Evolutionary conservation across 306 rosid genomes (phyloP).

Genomic region (Acacia confusa): DNA sequence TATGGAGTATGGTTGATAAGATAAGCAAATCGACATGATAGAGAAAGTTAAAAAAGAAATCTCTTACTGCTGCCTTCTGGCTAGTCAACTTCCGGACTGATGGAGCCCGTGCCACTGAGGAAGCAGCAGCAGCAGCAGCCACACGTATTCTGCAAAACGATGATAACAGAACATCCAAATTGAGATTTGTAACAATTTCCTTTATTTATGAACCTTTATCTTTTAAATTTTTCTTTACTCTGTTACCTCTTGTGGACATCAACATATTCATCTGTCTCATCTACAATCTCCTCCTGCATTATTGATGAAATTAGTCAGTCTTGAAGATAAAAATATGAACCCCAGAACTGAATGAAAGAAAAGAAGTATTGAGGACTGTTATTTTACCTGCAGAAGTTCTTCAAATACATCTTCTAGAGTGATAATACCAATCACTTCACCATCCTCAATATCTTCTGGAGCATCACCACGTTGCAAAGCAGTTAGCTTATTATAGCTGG

Average conservation of each 20-base stretch:
- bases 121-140: slow-evolving; percentile 99
- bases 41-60: background rate
- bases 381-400: slow-evolving; percentile 89
- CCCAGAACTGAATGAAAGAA: background rate
- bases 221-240: slow-evolving; percentile 11
- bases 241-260: slow-evolving; percentile 93
- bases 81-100: slow-evolving; percentile 67
- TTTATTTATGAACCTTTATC: slow-evolving; percentile 4
- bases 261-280: slow-evolving; percentile 94
- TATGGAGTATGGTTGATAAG: background rate
- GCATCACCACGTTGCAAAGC: slow-evolving; percentile 43
- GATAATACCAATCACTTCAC: slow-evolving; percentile 93
- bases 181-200: slow-evolving; percentile 14
- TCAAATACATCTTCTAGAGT: slow-evolving; percentile 97
- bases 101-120: slow-evolving; percentile 86
- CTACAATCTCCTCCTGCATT: slow-evolving; percentile 94
- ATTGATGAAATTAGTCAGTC: slow-evolving; percentile 21
- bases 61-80: slow-evolving; percentile 63
- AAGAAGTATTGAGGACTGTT: slow-evolving; percentile 11
- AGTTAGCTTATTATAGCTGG: slow-evolving; percentile 34
- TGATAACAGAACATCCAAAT: slow-evolving; percentile 11
- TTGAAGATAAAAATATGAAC: slow-evolving; percentile 1
- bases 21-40: background rate
- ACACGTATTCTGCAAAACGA: slow-evolving; percentile 78
- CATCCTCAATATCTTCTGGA: slow-evolving; percentile 76